phyloP scores from a whole-genome alignment of 345 rosid species.

The Salix exigua region DNA sequence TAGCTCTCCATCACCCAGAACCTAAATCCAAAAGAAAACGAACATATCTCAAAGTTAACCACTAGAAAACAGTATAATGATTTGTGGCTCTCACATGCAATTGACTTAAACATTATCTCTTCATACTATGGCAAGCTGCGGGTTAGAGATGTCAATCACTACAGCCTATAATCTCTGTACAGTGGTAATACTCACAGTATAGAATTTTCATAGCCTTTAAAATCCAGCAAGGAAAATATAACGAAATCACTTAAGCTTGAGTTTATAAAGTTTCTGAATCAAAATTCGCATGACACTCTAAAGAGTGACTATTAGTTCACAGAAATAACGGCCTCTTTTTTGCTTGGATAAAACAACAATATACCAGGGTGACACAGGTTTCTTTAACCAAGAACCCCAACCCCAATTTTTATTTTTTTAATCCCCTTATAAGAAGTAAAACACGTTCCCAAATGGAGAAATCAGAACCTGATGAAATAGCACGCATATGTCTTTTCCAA shows the following conservation, averaged over 20 bases:
- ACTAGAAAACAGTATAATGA: background rate
- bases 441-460: background rate
- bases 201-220: background rate
- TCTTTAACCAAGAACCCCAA: background rate
- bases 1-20: slow-evolving; percentile 78
- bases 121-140: background rate
- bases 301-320: background rate
- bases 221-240: background rate
- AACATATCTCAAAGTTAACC: background rate
- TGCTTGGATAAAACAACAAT: background rate
- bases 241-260: background rate
- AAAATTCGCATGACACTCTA: background rate
- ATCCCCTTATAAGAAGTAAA: background rate
- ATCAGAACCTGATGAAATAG: background rate
- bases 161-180: background rate
- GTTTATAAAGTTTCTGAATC: background rate
- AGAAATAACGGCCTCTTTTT: background rate
- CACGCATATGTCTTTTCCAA: background rate
- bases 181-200: background rate
- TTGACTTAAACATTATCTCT: background rate
- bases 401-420: background rate
- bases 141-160: background rate
- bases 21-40: slow-evolving; percentile 34
- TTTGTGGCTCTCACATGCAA: background rate
- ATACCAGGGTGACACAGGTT: background rate